Base-by-base conservation (phyloP, 192 early-diverging fungal genomes). In the Diversispora epigaea region DNA sequence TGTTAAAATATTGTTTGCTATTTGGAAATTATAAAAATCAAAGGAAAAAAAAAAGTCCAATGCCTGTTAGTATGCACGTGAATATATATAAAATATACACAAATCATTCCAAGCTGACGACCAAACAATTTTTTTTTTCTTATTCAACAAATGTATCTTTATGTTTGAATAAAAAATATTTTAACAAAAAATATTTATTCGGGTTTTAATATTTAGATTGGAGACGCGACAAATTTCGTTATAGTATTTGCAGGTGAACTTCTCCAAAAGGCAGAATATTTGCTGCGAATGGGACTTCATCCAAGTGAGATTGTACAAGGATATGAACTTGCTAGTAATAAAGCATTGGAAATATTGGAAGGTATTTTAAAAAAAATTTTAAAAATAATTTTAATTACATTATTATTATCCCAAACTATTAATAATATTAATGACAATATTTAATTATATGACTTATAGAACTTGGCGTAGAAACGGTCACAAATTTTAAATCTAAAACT, bases 171-270 rank as follows among this genome's bases (percentile, higher is more conserved):
- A 32, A 32, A 32, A 32, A 32, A 32, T 32, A 32, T 32, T 32
- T 32, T 32, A 32, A 32, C 25, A 32, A 32, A 32, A 32, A 2
- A 32, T 19, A 40, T 65, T 44, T 39, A n/a, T 11, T 46, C 58
- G 15, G 41, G 25, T 40, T 49, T 9, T n/a, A n/a, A 21, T 15
- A 40, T 49, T 7, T 74, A 92, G 91, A 89, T 96, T 77, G 97
- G 97, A 22, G 97, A 99, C 81, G 92, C 88, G 10, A 98, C 97
- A 73, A 99, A 99, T 86, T 91, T 96, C 79, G 94, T 99, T 68
- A 83, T 96, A 72, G 92, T 98, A 21, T 92, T 99, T 76, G 93
- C 94, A 60, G 94, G 95, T 71, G 94, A 96, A 86, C 89, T 99
- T 60, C 84, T 99, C 82, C 93, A 95, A 76, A 89, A 95, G 76